Conservation (phyloP, 257 asterid genomes). For the Galeopsis tetrahit region DNA sequence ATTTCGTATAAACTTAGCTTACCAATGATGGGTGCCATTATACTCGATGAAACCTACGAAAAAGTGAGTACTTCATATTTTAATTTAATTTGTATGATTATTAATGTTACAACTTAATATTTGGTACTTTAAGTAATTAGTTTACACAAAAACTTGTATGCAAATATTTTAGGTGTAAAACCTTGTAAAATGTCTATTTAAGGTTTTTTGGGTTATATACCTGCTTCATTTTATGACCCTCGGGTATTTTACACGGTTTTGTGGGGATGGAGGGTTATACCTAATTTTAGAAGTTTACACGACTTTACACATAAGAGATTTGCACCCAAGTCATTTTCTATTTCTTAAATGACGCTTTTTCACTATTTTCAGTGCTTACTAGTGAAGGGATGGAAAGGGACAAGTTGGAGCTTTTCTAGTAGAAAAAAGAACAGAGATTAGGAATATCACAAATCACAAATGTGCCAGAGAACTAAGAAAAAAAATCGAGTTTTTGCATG, state of each 20-base stretch:
- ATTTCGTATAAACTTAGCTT: conserved; percentile 88
- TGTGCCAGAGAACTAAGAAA: conserved; percentile 84
- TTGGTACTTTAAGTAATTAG: not conserved
- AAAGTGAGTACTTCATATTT: conserved; percentile 52
- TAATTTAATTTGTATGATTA: not conserved
- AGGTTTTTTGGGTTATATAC: not conserved
- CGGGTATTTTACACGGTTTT: too few relatives aligned
- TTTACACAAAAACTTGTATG: not conserved
- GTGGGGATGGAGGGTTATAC: too few relatives aligned
- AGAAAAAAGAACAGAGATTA: conserved; percentile 89
- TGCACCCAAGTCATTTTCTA: too few relatives aligned
- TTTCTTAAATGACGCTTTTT: not conserved
- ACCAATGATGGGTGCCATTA: conserved; percentile 89
- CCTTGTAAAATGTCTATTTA: too few relatives aligned
- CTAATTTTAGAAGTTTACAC: too few relatives aligned
- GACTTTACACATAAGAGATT: too few relatives aligned
- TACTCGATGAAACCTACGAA: conserved; percentile 78
- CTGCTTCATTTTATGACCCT: too few relatives aligned
- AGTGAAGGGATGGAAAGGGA: conserved; percentile 92
- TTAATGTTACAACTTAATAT: not conserved
- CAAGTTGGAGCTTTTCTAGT: conserved; percentile 95
- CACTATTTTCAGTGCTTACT: conserved; percentile 62
- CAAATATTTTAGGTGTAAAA: not conserved
- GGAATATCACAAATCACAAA: conserved; percentile 75
- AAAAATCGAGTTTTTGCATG: too few relatives aligned